Evolutionary conservation across 768 basidiomycete genomes (phyloP), one percentile per base, ranked within the genome.

Genomic region (Lepiota brunneoincarnata): DNA sequence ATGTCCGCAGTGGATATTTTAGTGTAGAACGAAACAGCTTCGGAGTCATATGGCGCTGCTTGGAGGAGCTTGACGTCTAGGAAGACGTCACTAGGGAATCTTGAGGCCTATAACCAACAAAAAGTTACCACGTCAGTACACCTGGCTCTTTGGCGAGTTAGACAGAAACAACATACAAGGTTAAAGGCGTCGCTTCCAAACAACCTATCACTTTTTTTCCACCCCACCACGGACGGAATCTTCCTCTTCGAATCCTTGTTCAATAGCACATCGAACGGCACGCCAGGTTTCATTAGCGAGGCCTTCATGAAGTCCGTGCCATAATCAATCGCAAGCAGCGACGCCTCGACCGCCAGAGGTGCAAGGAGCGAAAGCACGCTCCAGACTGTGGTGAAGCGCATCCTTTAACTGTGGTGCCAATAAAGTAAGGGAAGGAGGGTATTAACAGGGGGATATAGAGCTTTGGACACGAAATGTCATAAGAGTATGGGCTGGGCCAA

Each of bases 221-320:
- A 96, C 9, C 85, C 90, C 0, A 98, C 93, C 1, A 86, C 82
- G 14, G 89, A 84, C 59, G 90, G 87, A 26, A 97, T 92, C 73
- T 98, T 98, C 55, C 97, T 79, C 74, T 98, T 98, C 24, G 94
- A 97, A 67, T 98, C 96, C 67, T 91, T 91, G 75, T 98, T 97
- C 53, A 98, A 76, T 23, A 99, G 78, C 26, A 99, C 91, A 71
- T 99, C 97, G 62, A 99, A 96, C 3, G 96, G 94, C 28, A 91
- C 72, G 41, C 93, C 94, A 1, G 94, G 93, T 65, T 93, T 95
- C 79, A 98, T 88, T 54, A 98, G 75, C 3, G 94, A 95, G 24
- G 93, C 91, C 71, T 98, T 99, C 65, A 95, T 98, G 81, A 87
- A 95, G 72, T 98, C 97, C 15, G 91, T 83, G 66, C 97, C 97